Evolutionary conservation across 2,329 filamentous ascomycete species (phyloP).

Genomic region (Aspergillus ochraceoroseus): DNA sequence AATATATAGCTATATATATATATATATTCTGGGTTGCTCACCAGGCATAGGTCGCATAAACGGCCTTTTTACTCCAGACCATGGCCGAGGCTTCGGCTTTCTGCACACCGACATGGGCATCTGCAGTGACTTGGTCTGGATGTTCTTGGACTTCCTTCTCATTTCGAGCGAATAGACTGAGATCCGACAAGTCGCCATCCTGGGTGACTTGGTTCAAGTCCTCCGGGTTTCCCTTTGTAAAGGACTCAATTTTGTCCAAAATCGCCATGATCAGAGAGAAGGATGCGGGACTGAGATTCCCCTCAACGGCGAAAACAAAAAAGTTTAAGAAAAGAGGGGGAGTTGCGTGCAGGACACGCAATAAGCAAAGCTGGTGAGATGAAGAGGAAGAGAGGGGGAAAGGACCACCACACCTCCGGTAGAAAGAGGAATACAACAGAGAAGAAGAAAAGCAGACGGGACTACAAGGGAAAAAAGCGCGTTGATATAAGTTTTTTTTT

Average conservation of each 20-base stretch:
- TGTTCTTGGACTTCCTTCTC: constrained; percentile 28
- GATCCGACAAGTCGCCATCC: constrained; percentile 18
- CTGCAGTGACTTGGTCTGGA: constrained; percentile 24
- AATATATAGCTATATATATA: too few species aligned
- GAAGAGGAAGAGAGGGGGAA: too few species aligned
- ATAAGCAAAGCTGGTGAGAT: too few species aligned
- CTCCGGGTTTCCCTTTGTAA: constrained; percentile 2
- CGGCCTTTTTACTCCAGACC: constrained; percentile 43
- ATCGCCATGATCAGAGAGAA: not conserved
- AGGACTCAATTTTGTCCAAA: constrained; percentile 5
- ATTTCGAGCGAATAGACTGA: constrained; percentile 28
- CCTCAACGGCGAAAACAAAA: too few species aligned
- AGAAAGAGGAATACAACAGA: too few species aligned
- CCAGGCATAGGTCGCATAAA: constrained; percentile 34
- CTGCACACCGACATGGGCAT: constrained; percentile 43
- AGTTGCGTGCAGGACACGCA: too few species aligned
- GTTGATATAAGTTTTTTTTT: too few species aligned
- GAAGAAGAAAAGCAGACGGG: too few species aligned
- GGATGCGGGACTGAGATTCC: not conserved
- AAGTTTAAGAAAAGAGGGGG: too few species aligned
- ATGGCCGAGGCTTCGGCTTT: constrained; percentile 46
- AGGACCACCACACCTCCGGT: too few species aligned
- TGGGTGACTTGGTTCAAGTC: constrained; percentile 8
- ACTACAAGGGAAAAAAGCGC: too few species aligned
- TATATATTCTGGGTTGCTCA: too few species aligned